Base-by-base conservation (phyloP, 1,284 basidiomycete genomes). In the Tausonia pullulans region DNA sequence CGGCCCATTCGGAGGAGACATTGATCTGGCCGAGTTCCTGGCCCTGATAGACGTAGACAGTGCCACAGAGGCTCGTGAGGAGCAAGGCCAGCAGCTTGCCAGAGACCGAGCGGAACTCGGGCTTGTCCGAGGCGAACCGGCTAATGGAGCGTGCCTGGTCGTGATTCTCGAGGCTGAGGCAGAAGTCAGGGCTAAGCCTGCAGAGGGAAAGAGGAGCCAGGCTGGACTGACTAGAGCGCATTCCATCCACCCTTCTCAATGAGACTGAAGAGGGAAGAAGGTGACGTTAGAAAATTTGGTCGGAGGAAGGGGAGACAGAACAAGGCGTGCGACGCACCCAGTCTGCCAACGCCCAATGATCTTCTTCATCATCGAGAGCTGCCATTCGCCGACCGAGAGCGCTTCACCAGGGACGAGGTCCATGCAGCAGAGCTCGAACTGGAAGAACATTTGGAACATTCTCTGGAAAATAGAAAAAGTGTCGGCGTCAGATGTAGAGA, bases 1-100 rank as follows among this genome's bases (percentile, higher is more conserved):
- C 27, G 27, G 27, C 27, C 27, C 27, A 27, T 27, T 27, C 27
- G 27, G 27, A 27, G 7, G 87, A 85, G 53, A 87, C 81, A 67
- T 89, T 89, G 74, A 79, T 81, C 75, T 86, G 78, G 0, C 82
- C 87, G 0, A 89, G 80, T 70, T 87, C 86, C 74, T 87, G 78
- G 3, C 88, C 86, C 75, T 88, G 85, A 73, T 84, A 88, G 11
- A 90, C 77, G 72, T 83, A 89, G 67, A 85, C 74, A 9, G 87
- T 87, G 2, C 87, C 87, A 1, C 79, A 77, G 60, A 84, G 81
- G 0, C 83, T 81, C 50, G 81, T 76, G 69, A 87, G 80, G 60
- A 87, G 74, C 40, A 86, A 76, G 0, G 84, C 81, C 16, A 88
- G 74, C 72, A 88, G 74, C 72, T 87, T 87, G 8, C 82, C 85